phyloP scores from a whole-genome alignment of 306 rosid species.

The Prunus davidiana region DNA sequence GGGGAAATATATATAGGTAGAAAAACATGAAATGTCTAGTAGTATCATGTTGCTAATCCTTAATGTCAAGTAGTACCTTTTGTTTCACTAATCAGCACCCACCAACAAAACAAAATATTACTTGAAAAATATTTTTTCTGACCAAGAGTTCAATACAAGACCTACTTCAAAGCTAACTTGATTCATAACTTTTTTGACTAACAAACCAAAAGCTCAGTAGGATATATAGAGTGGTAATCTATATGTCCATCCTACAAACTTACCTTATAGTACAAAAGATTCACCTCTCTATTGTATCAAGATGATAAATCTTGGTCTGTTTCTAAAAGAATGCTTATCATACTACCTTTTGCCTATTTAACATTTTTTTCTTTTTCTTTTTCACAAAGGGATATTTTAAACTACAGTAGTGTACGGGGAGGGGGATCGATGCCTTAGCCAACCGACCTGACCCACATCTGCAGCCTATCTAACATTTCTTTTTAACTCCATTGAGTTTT shows the following conservation, averaged over 20 bases:
- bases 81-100: background rate
- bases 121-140: background rate
- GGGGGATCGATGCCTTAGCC: too few relatives aligned
- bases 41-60: background rate
- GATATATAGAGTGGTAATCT: background rate
- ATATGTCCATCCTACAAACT: background rate
- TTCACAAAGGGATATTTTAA: background rate
- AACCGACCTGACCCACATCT: too few relatives aligned
- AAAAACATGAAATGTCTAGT: background rate
- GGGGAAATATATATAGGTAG: background rate
- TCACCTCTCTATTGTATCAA: background rate
- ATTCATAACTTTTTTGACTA: background rate
- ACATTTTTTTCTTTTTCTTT: background rate
- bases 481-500: background rate
- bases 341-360: background rate
- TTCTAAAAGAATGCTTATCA: background rate
- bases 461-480: too few relatives aligned
- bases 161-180: background rate
- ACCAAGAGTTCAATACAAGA: background rate
- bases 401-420: too few relatives aligned
- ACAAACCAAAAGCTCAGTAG: background rate
- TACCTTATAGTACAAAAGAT: background rate
- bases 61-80: background rate
- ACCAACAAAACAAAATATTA: background rate
- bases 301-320: background rate